These are phyloP conservation scores for Aspergillus latus DNA, from an alignment of 2,329 filamentous ascomycete species.

Conservation along the genomic window DNA sequence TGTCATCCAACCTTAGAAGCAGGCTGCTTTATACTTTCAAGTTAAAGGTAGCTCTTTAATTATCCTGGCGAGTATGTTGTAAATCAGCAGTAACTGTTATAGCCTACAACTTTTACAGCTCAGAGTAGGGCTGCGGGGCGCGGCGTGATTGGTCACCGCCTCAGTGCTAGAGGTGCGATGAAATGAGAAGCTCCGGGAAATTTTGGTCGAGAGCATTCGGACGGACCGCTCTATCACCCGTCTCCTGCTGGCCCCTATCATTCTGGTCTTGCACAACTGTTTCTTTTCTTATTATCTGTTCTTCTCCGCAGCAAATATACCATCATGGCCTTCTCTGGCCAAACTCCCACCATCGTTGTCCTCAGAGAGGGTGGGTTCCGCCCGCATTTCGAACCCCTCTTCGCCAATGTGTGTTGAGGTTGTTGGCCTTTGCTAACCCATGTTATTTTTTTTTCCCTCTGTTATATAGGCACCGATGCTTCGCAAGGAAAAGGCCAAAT, in stretches of 20 bases:
- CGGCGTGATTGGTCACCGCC: constrained; percentile 37
- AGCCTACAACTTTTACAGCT: neutral
- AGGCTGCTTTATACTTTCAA: no score
- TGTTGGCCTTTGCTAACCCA: constrained; percentile 26
- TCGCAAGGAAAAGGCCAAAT: constrained; percentile 97
- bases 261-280: constrained; percentile 5
- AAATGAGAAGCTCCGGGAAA: constrained; percentile 41
- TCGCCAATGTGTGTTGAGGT: constrained; percentile 20
- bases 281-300: constrained; percentile 17
- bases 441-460: constrained; percentile 14
- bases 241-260: constrained; percentile 7
- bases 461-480: constrained; percentile 77
- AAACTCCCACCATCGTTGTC: constrained; percentile 97
- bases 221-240: constrained; percentile 28
- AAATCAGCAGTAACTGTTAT: neutral
- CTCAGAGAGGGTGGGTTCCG: constrained; percentile 82
- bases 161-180: constrained; percentile 31
- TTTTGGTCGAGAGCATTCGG: constrained; percentile 42
- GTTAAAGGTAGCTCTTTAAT: no score
- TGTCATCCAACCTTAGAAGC: no score
- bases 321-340: constrained; percentile 91
- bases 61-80: no score
- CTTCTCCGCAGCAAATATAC: constrained; percentile 24
- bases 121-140: constrained; percentile 22
- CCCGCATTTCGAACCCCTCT: constrained; percentile 28